Evolutionary conservation across 495 filamentous ascomycete species (phyloP).

Genomic region (Penicillium parvum): DNA sequence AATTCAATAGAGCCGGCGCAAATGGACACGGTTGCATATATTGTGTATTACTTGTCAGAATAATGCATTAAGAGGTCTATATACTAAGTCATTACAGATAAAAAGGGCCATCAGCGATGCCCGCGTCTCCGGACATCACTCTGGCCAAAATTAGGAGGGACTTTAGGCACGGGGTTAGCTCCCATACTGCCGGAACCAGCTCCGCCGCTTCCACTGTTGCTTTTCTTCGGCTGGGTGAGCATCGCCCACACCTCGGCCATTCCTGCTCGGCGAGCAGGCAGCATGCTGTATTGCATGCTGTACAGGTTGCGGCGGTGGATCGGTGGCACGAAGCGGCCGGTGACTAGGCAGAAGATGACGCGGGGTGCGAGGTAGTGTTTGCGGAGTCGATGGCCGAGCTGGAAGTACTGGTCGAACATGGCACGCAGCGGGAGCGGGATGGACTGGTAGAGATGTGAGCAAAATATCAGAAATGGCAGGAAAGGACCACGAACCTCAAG

Average conservation of each 20-base stretch:
- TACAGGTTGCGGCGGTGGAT: constrained; percentile 94
- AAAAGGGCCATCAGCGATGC: constrained; percentile 30
- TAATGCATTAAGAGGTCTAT: constrained; percentile 5
- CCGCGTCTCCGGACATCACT: constrained; percentile 36
- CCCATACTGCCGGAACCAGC: constrained; percentile 31
- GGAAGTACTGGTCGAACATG: constrained; percentile 97
- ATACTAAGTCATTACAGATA: constrained; percentile 10
- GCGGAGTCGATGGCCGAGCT: constrained; percentile 83
- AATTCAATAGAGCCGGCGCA: constrained; percentile 2
- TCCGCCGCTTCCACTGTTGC: constrained; percentile 20
- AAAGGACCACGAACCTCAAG: constrained; percentile 56
- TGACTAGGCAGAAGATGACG: constrained; percentile 82
- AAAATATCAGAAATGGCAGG: constrained; percentile 1
- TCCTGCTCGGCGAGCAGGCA: constrained; percentile 74
- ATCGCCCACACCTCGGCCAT: constrained; percentile 82
- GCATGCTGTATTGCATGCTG: constrained; percentile 97
- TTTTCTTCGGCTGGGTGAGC: constrained; percentile 54
- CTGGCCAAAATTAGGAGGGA: constrained; percentile 34
- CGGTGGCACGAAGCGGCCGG: constrained; percentile 84
- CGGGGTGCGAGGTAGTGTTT: constrained; percentile 90
- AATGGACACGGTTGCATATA: constrained; percentile 1
- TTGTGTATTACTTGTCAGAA: not conserved
- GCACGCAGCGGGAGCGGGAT: constrained; percentile 83
- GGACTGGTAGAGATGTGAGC: constrained; percentile 48
- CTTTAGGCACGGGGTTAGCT: constrained; percentile 30